Conservation (phyloP, 2,329 filamentous ascomycete species). For the Penicillium occitanis region DNA sequence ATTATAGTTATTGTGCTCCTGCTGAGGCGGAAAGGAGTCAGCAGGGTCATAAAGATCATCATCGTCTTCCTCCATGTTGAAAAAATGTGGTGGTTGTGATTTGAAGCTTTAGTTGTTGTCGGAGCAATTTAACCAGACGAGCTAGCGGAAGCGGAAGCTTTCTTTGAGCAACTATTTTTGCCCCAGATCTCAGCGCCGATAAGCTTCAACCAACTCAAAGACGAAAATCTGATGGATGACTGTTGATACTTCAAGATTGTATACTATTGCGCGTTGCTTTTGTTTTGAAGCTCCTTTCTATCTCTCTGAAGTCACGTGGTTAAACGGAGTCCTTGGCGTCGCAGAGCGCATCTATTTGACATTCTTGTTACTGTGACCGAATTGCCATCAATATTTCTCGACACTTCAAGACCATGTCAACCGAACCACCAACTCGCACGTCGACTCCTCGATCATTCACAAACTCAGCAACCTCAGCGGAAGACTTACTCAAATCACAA, state of each 20-base stretch:
- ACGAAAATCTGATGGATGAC: neutral
- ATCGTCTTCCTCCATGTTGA: conserved; percentile 48
- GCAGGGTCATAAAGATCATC: conserved; percentile 49
- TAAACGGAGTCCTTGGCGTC: neutral
- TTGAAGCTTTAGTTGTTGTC: conserved; percentile 7
- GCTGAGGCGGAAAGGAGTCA: conserved; percentile 35
- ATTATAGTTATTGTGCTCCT: conserved; percentile 31
- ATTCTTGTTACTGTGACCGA: neutral
- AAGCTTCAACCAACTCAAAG: neutral
- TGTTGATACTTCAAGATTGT: neutral
- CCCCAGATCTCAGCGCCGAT: conserved; percentile 19
- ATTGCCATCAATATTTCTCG: neutral
- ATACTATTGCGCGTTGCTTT: neutral
- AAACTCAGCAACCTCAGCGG: conserved; percentile 70
- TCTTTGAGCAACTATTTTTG: conserved; percentile 17
- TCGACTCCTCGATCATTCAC: conserved; percentile 62
- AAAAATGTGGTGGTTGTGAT: neutral
- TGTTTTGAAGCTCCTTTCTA: neutral
- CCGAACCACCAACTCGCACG: conserved; percentile 41
- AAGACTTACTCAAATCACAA: conserved; percentile 78
- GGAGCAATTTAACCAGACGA: conserved; percentile 3
- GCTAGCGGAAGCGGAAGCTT: conserved; percentile 18
- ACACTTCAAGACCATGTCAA: conserved; percentile 18
- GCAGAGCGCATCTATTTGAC: neutral
- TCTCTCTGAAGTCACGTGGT: conserved; percentile 15